Base-by-base conservation (phyloP, 768 basidiomycete species). In the Cytidiella melzeri region DNA sequence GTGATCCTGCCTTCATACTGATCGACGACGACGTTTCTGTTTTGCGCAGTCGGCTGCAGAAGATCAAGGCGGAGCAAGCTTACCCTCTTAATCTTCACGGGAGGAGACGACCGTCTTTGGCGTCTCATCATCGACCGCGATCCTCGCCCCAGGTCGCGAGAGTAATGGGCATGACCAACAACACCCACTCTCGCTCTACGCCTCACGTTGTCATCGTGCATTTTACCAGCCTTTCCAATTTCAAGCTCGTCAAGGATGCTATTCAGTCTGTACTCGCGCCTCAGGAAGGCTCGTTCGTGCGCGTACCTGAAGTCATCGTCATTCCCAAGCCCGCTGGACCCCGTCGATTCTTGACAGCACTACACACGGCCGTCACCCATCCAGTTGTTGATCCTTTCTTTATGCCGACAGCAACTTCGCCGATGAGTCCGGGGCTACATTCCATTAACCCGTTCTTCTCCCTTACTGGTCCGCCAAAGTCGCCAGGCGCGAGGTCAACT, bases 301-400 rank as follows among this genome's bases (percentile, higher is more conserved):
- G 74, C 13, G 64, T 87, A 10, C 85, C 96, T 1, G 96, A 99
- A 58, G 81, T 99, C 24, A 89, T 98, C 77, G 91, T 99, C 56
- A 85, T 98, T 34, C 95, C 94, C 19, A 99, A 98, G 67, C 95
- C 95, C 9, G 94, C 89, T 15, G 95, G 96, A 4, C 96, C 96
- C 5, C 81, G 95, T 34, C 82, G 95, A 7, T 84, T 97, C 57
- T 71, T 99, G 56, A 94, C 93, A 19, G 87, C 93, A 21, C 72
- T 99, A 15, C 87, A 95, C 63, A 97, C 91, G 3, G 93, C 93
- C 1, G 76, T 90, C 43, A 87, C 80, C 7, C 88, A 84, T 55
- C 94, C 96, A 0, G 62, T 80, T 10, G 81, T 99, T 25, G 95
- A 99, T 62, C 89, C 94, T 0, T 87, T 84, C 64, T 96, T 98